phyloP scores from a whole-genome alignment of 192 early-diverging fungal species.

The Gryganskiella cystojenkinii region DNA sequence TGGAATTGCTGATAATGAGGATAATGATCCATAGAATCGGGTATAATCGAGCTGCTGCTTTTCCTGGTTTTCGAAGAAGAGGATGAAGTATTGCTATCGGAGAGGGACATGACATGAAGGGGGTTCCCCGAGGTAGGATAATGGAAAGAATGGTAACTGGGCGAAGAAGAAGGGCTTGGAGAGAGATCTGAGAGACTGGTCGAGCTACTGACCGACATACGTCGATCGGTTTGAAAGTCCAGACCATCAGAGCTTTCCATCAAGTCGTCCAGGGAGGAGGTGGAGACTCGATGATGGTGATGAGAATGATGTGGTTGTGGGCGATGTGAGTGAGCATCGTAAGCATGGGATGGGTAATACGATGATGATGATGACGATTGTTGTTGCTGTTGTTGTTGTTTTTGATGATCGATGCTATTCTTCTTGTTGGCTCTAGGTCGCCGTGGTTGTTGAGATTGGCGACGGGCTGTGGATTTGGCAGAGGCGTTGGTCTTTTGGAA shows the following conservation, averaged over 20 bases:
- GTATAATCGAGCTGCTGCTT: neutral
- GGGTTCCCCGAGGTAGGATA: neutral
- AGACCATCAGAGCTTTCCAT: neutral
- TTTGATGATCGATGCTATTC: neutral
- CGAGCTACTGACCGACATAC: constrained; percentile 7
- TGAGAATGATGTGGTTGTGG: neutral
- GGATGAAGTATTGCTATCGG: too few species aligned
- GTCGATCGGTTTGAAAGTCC: constrained; percentile 4
- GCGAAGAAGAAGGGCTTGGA: constrained; percentile 5
- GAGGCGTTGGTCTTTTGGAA: constrained; percentile 5
- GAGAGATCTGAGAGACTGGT: constrained; percentile 7
- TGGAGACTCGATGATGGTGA: neutral
- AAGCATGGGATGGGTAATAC: neutral
- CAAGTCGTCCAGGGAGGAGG: constrained; percentile 5
- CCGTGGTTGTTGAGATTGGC: constrained; percentile 2
- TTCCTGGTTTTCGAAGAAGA: too few species aligned
- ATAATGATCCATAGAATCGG: neutral
- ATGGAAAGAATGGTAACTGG: constrained; percentile 1
- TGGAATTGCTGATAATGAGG: neutral
- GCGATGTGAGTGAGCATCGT: too few species aligned
- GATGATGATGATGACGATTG: neutral
- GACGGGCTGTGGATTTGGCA: neutral
- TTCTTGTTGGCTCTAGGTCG: neutral
- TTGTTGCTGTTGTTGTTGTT: neutral
- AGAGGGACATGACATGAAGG: too few species aligned